Percentiles rank a stretch among this genome's conserved stretches.
These are phyloP conservation scores for Paraphaeosphaeria minitans DNA, from an alignment of 2,329 filamentous ascomycete species.

Conservation along the genomic window DNA sequence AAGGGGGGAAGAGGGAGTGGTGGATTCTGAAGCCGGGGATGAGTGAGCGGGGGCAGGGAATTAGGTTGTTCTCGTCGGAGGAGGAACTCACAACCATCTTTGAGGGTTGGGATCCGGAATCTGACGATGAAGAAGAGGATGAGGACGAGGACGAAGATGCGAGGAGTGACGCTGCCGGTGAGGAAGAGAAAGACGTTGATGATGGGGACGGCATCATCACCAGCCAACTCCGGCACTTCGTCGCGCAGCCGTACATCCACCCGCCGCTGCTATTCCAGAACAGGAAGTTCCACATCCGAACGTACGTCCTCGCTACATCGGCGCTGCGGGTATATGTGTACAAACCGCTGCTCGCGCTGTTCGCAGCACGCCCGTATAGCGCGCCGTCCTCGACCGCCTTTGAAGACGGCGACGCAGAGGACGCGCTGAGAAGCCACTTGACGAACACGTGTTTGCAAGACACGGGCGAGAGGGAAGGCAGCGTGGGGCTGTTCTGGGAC, in stretches of 20 bases:
- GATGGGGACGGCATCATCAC: conserved; percentile 69
- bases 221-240: conserved; percentile 92
- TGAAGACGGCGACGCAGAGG: conserved; percentile 27
- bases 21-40: conserved; percentile 99
- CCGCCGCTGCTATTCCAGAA: conserved; percentile 71
- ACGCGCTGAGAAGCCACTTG: conserved; percentile 72
- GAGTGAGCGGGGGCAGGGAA: conserved; percentile 95
- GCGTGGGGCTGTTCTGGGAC: conserved; percentile 76
- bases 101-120: conserved; percentile 83
- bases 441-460: conserved; percentile 95
- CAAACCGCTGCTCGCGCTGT: conserved; percentile 88
- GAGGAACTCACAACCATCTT: conserved; percentile 86
- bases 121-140: conserved; percentile 65
- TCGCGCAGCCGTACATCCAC: conserved; percentile 93
- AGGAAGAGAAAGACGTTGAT: conserved; percentile 39
- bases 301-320: conserved; percentile 84
- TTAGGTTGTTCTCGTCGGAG: conserved; percentile 84
- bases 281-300: conserved; percentile 93
- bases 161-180: conserved; percentile 25
- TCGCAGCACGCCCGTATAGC: conserved; percentile 75
- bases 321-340: conserved; percentile 84
- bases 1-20: conserved; percentile 68
- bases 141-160: conserved; percentile 31
- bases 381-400: conserved; percentile 59
- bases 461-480: conserved; percentile 60